A percentile compares a stretch with the other conserved stretches of the same genome.
Conservation (phyloP, 495 filamentous ascomycete genomes). For the Lophiostoma macrostomum region DNA sequence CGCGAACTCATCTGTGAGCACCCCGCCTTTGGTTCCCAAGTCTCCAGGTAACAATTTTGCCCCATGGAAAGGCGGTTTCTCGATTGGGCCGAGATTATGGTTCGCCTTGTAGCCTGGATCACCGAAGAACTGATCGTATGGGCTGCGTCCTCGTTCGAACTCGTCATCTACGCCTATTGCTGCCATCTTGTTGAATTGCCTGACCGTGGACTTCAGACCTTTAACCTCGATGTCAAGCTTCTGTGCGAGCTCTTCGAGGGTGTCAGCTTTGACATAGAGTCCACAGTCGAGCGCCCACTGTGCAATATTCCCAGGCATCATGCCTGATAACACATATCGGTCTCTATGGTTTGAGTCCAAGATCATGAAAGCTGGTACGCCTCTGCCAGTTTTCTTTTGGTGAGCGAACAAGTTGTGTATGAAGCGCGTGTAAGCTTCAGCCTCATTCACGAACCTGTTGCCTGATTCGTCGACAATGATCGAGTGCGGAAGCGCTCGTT, state of each 20-base stretch:
- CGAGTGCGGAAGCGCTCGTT: slow-evolving; percentile 28
- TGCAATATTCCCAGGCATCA: slow-evolving; percentile 5
- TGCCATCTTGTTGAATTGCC: slow-evolving; percentile 33
- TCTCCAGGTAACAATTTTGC: slow-evolving; percentile 32
- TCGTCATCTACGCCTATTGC: slow-evolving; percentile 28
- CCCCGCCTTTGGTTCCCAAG: slow-evolving; percentile 33
- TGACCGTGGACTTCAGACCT: slow-evolving; percentile 22
- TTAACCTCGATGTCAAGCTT: slow-evolving; percentile 32
- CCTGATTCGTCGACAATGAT: slow-evolving; percentile 36
- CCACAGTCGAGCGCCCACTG: background rate
- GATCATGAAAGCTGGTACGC: slow-evolving; percentile 30
- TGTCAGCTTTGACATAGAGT: slow-evolving; percentile 40
- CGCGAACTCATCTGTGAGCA: slow-evolving; percentile 32
- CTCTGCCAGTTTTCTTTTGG: slow-evolving; percentile 10
- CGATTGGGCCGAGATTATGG: slow-evolving; percentile 28
- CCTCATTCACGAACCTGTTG: slow-evolving; percentile 35
- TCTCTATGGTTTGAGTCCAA: slow-evolving; percentile 27
- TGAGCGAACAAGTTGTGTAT: slow-evolving; percentile 10
- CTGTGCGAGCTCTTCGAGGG: slow-evolving; percentile 43
- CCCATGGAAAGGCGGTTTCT: slow-evolving; percentile 32
- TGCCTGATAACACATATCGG: background rate
- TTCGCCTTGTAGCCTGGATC: slow-evolving; percentile 31
- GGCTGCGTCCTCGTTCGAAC: slow-evolving; percentile 29
- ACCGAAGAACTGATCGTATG: slow-evolving; percentile 32
- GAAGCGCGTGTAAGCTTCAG: slow-evolving; percentile 23